Percentiles rank a stretch among this genome's conserved stretches.
Conservation (phyloP, 306 rosid genomes). For the Crotalaria pallida region DNA sequence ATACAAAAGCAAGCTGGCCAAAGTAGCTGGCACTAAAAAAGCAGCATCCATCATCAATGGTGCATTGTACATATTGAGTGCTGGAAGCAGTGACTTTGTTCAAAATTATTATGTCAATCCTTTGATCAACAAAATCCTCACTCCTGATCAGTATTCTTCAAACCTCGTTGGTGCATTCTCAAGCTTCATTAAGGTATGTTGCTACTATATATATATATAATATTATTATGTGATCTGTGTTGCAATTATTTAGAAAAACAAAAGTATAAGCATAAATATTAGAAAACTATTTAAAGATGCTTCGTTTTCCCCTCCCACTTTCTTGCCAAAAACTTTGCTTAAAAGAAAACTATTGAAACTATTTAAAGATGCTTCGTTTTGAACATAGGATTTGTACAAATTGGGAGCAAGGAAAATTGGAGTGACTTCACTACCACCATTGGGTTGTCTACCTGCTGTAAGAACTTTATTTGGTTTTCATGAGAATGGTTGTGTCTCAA, state of each 20-base stretch:
- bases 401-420: slow-evolving; percentile 79
- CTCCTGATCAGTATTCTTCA: slow-evolving; percentile 56
- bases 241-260: neutral
- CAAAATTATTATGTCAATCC: slow-evolving; percentile 87
- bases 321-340: no score
- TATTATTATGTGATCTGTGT: no score
- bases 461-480: slow-evolving; percentile 51
- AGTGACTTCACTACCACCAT: slow-evolving; percentile 77
- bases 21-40: slow-evolving; percentile 61
- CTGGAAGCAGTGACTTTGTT: slow-evolving; percentile 71
- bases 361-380: slow-evolving; percentile 1
- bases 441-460: slow-evolving; percentile 76
- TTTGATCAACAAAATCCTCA: slow-evolving; percentile 40
- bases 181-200: slow-evolving; percentile 55
- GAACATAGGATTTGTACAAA: slow-evolving; percentile 50
- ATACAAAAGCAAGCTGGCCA: slow-evolving; percentile 60
- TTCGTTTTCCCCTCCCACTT: no score
- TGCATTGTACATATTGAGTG: slow-evolving; percentile 60
- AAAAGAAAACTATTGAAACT: no score
- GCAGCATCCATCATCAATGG: slow-evolving; percentile 58
- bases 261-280: neutral
- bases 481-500: slow-evolving; percentile 50
- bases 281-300: neutral
- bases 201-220: no score
- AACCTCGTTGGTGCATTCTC: slow-evolving; percentile 46